Percentiles rank a stretch among this genome's conserved stretches.
Conservation (phyloP, 208 protist genomes). For the Blechomonas ayalai region DNA sequence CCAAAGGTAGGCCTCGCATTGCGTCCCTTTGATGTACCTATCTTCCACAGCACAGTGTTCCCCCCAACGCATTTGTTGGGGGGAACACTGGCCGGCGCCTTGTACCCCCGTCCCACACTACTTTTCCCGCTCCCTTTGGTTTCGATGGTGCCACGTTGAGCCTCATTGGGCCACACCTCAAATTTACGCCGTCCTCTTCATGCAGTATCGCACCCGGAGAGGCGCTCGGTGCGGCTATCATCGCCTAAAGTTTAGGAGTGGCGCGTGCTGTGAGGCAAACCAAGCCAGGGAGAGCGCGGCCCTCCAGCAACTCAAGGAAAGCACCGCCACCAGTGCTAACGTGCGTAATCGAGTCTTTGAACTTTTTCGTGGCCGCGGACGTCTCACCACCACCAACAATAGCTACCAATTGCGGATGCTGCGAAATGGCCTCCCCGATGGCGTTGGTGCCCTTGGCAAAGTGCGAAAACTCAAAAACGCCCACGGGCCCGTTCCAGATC, state of each 20-base stretch:
- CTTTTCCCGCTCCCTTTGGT: constrained; percentile 1
- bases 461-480: constrained; percentile 98
- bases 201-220: no score
- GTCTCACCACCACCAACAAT: constrained; percentile 98
- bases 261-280: constrained; percentile 83
- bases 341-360: constrained; percentile 91
- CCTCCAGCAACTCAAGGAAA: constrained; percentile 99
- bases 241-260: constrained; percentile 56
- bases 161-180: neutral
- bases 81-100: no score
- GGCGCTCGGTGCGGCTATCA: no score
- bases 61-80: no score
- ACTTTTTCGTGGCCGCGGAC: constrained; percentile 89
- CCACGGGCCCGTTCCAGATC: constrained; percentile 97
- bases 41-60: no score
- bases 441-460: constrained; percentile 90
- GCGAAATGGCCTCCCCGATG: constrained; percentile 71
- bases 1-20: no score
- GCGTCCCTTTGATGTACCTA: no score
- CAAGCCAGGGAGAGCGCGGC: constrained; percentile 92
- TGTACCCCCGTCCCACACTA: neutral
- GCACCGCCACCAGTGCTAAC: constrained; percentile 99
- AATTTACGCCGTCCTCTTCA: no score
- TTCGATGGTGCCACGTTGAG: neutral
- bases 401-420: constrained; percentile 69